phyloP scores from a whole-genome alignment of 306 rosid species.

The Malus fusca region DNA sequence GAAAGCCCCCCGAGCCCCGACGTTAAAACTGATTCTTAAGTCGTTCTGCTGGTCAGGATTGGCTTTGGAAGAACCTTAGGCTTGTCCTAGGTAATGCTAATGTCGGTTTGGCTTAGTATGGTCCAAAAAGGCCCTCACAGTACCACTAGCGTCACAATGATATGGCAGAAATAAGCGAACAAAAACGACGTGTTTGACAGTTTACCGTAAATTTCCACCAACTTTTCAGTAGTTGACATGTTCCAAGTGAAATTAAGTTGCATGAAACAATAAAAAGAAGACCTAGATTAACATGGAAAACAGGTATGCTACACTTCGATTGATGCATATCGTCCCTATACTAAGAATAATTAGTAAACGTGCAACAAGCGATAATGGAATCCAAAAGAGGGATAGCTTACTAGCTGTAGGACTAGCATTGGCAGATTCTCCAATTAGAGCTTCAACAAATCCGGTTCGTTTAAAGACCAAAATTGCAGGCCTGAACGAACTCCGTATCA shows the following conservation, averaged over 20 bases:
- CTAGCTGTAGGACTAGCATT: conserved; percentile 22
- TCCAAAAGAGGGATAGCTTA: conserved; percentile 15
- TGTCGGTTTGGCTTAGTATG: too few species aligned
- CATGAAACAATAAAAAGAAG: conserved; percentile 26
- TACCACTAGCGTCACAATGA: too few species aligned
- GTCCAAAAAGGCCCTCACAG: too few species aligned
- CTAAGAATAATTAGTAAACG: conserved; percentile 24
- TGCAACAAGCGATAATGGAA: conserved; percentile 23
- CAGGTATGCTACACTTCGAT: conserved; percentile 47
- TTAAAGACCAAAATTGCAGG: conserved; percentile 76
- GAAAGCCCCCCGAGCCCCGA: too few species aligned
- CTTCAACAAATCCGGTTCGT: not conserved
- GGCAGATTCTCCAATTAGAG: conserved; percentile 18
- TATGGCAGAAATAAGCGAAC: not conserved
- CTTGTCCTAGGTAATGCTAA: too few species aligned
- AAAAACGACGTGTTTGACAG: not conserved
- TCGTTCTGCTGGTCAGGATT: too few species aligned
- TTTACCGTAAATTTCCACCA: conserved; percentile 6
- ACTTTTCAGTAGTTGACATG: conserved; percentile 16
- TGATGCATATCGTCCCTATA: conserved; percentile 33
- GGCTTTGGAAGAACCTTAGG: too few species aligned
- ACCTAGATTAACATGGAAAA: conserved; percentile 32
- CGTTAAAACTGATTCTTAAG: too few species aligned
- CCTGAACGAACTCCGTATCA: conserved; percentile 67
- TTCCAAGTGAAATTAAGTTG: conserved; percentile 21